A percentile compares a stretch with the other conserved stretches of the same genome.
Evolutionary conservation across 108 stramenopile species (phyloP).

Genomic region (Craspedostauros australis): DNA sequence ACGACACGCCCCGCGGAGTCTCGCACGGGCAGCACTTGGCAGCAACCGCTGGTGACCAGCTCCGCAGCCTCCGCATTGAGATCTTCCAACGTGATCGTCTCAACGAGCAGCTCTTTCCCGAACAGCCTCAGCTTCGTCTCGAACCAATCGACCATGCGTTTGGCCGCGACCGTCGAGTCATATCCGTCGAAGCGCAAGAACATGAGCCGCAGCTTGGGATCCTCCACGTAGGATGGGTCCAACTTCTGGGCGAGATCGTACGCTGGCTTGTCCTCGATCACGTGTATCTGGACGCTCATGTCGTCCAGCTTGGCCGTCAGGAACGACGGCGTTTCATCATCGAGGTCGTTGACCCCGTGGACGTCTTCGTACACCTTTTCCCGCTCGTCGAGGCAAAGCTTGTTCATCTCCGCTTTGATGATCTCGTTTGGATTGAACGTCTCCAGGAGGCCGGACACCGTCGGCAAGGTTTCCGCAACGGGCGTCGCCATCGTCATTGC

Average conservation of each 20-base stretch:
- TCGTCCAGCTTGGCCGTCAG: conserved; percentile 4
- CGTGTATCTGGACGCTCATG: neutral
- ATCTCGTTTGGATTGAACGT: too few species aligned
- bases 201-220: conserved; percentile 11
- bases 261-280: neutral
- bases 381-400: too few species aligned
- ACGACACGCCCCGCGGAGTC: conserved; percentile 9
- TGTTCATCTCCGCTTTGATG: too few species aligned
- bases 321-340: conserved; percentile 2
- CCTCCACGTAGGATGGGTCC: conserved; percentile 3
- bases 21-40: conserved; percentile 9
- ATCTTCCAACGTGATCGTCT: conserved; percentile 5
- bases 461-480: too few species aligned
- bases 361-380: conserved; percentile 2
- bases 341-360: neutral
- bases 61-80: conserved; percentile 6
- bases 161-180: conserved; percentile 2
- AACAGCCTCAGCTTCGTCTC: conserved; percentile 12
- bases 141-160: conserved; percentile 6
- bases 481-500: too few species aligned
- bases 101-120: conserved; percentile 3
- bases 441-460: too few species aligned
- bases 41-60: conserved; percentile 1
- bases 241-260: conserved; percentile 3
- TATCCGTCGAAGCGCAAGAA: conserved; percentile 17